Base-by-base conservation (phyloP, 306 rosid genomes). In the Crataegus laevigata region DNA sequence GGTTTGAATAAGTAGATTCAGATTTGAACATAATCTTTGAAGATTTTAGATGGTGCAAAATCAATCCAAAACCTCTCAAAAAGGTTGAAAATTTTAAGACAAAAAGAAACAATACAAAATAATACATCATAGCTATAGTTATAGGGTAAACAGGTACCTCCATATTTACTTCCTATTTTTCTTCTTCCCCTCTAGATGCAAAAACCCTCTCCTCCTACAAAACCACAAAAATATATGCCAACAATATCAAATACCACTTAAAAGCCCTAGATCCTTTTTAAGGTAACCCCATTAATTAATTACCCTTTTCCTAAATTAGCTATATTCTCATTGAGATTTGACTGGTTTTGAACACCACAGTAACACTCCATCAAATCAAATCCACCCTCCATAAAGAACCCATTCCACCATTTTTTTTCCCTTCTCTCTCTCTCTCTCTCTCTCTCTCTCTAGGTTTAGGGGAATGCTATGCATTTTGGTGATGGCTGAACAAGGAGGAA, bases 1-100 rank as follows among this genome's bases (percentile, higher is more conserved):
- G 83, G 81, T 78, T 81, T 78, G 77, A 72, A 84, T 84, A 78
- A 84, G 81, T 84, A 75, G 85, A 67, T 81, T 84, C 79, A 75
- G 85, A 84, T 84, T 81, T 81, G 66, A 78, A 57, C 85, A 81
- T 71, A 71, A 78, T 63, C 80, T 75, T 72, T 71, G 29, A 66
- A 72, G 84, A 81, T 81, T 69, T 63, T 75, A 57, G 45, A 58
- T 75, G 69, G 68, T 77, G 80, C 75, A 57, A 26, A 29, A 68
- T 72, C 84, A 62, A 68, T 54, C 69, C 57, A 8, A 57, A 57
- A 64, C 32, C 72, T 21, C 71, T 25, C 71, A 65, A 71, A 68
- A 76, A 69, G 76, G 61, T 77, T 80, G 80, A 63, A 80, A 76
- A 38, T 68, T 71, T 76, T 19, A 42, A 73, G 69, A 38, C 51